Evolutionary conservation across 257 asterid species (phyloP).

Genomic region (Datura wrightii): DNA sequence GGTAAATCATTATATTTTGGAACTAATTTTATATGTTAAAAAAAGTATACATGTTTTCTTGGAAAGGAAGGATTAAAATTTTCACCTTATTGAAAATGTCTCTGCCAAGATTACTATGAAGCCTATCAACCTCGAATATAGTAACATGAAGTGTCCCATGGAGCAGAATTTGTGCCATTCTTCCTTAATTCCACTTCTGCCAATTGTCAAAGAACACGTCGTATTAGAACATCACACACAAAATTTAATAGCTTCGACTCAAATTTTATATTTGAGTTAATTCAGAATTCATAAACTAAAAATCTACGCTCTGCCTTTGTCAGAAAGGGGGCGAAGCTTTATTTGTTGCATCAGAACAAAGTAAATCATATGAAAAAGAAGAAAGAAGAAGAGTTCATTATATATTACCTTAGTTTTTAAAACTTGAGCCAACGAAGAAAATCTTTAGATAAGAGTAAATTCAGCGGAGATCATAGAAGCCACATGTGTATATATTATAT

Average conservation of each 20-base stretch:
- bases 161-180: slow-evolving; percentile 50
- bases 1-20: too few relatives aligned
- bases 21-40: too few relatives aligned
- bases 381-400: neutral
- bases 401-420: neutral
- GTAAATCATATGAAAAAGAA: neutral
- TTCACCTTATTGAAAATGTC: slow-evolving; percentile 42
- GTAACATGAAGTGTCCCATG: slow-evolving; percentile 51
- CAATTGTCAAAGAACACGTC: neutral
- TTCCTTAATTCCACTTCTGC: slow-evolving; percentile 4
- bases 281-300: neutral
- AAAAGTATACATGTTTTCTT: neutral
- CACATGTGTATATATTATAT: neutral
- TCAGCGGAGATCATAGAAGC: neutral
- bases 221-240: neutral
- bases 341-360: neutral
- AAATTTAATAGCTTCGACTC: neutral
- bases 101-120: slow-evolving; percentile 30
- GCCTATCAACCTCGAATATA: slow-evolving; percentile 45
- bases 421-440: slow-evolving; percentile 4
- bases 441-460: neutral
- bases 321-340: neutral
- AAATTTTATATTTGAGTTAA: too few relatives aligned
- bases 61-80: neutral
- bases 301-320: neutral